Conservation (phyloP, 257 asterid species). For the Solanum pinnatisectum region DNA sequence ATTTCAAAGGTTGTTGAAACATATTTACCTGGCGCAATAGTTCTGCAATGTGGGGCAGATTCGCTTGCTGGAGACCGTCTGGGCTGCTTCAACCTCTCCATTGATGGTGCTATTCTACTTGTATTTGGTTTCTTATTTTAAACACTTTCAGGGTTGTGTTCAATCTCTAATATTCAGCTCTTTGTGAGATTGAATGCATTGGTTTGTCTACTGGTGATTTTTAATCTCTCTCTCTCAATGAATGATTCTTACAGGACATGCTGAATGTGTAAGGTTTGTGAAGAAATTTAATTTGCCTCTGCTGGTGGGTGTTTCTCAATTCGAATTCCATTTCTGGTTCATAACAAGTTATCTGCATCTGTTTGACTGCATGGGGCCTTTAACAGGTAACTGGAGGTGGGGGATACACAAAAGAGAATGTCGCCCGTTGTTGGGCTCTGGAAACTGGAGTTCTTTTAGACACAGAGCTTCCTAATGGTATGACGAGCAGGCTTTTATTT, state of each 20-base stretch:
- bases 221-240: neutral
- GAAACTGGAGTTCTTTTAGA: constrained; percentile 92
- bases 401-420: constrained; percentile 98
- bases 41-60: constrained; percentile 99
- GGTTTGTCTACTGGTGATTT: neutral
- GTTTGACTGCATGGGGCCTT: constrained; percentile 5
- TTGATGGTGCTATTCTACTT: constrained; percentile 74
- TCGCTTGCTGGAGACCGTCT: constrained; percentile 98
- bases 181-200: neutral
- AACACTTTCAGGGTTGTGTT: neutral
- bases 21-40: constrained; percentile 95
- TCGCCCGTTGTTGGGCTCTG: constrained; percentile 97
- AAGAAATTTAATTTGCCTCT: constrained; percentile 89
- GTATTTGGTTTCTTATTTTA: constrained; percentile 19
- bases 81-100: constrained; percentile 99
- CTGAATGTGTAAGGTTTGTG: constrained; percentile 93
- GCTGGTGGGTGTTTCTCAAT: constrained; percentile 49
- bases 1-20: constrained; percentile 84
- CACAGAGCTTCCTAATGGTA: constrained; percentile 84
- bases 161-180: constrained; percentile 1
- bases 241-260: constrained; percentile 64
- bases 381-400: constrained; percentile 99
- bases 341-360: neutral
- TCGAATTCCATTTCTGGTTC: neutral
- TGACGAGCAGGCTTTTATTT: neutral